Evolutionary conservation across 768 basidiomycete species (phyloP).

Genomic region (Naematelia aurantialba): DNA sequence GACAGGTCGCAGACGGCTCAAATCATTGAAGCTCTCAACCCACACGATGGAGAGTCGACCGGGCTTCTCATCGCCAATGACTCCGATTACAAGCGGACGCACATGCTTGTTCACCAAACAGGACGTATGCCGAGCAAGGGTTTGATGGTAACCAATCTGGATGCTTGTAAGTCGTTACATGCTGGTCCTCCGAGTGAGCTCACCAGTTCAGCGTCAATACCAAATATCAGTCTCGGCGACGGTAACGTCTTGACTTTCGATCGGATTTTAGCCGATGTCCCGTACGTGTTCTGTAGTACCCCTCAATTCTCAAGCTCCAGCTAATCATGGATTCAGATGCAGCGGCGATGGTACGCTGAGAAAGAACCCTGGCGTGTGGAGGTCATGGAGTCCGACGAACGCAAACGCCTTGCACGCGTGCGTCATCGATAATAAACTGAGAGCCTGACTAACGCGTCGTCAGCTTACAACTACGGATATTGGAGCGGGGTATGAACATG

Average conservation of each 20-base stretch:
- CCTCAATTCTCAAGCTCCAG: neutral
- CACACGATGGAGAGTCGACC: slow-evolving; percentile 65
- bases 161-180: slow-evolving; percentile 68
- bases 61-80: slow-evolving; percentile 95
- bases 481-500: slow-evolving; percentile 87
- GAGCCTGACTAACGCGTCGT: neutral
- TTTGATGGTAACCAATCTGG: slow-evolving; percentile 91
- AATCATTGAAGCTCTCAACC: slow-evolving; percentile 89
- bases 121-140: slow-evolving; percentile 85
- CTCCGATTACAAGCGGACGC: slow-evolving; percentile 86
- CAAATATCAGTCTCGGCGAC: slow-evolving; percentile 34
- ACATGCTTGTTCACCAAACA: slow-evolving; percentile 96
- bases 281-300: slow-evolving; percentile 54
- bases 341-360: slow-evolving; percentile 93
- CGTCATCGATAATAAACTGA: slow-evolving; percentile 29
- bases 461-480: slow-evolving; percentile 87
- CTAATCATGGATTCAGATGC: slow-evolving; percentile 52
- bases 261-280: slow-evolving; percentile 91
- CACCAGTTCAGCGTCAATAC: slow-evolving; percentile 17
- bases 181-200: neutral
- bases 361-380: slow-evolving; percentile 95
- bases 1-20: slow-evolving; percentile 69
- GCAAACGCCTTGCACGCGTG: slow-evolving; percentile 87
- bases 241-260: slow-evolving; percentile 69
- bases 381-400: slow-evolving; percentile 79